Evolutionary conservation across 2,329 filamentous ascomycete genomes (phyloP), one percentile per base, ranked within the genome.

Genomic region (Lasiodiplodia gonubiensis): DNA sequence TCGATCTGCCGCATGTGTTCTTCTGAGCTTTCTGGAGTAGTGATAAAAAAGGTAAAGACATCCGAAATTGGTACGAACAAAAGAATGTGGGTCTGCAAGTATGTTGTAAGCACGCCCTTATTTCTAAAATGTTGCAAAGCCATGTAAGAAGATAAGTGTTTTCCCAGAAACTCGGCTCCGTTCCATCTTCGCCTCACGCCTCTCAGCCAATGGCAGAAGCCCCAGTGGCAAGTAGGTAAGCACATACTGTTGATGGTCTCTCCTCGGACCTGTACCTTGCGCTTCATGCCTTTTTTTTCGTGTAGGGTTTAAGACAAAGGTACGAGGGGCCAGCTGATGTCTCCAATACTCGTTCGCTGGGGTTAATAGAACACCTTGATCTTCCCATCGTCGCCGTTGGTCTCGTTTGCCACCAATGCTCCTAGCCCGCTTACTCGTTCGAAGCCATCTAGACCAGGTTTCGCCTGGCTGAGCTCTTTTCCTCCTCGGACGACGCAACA

Each of bases 281-380:
- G 42, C 7, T 18, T 21, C n/a, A n/a, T 21, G 18, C n/a, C n/a
- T 46, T 12, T 12, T 6, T 16, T 11, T 16, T 10, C 42, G 21
- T 46, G n/a, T 18, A 46, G 42, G 42, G 42, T 4, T 7, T 11
- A 18, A 46, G n/a, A 46, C 42, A 11, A 10, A n/a, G 7, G 8
- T 46, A 46, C 42, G 18, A n/a, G n/a, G 0, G 39, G 39, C 4
- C 2, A n/a, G 37, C 37, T 39, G 37, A 39, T 16, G 14, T 33
- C 37, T 16, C 37, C 37, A 39, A 4, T 16, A 10, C 37, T 6
- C 37, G 37, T 1, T 12, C 37, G 37, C 37, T 14, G 10, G 11
- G 10, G 37, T 63, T 49, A 67, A n/a, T 67, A 67, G 21, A 63
- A 67, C 16, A 67, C 39, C 49, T 33, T 63, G 23, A 61, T 33